These are phyloP conservation scores for Populus alba DNA, from an alignment of 345 rosid species.

Conservation along the genomic window DNA sequence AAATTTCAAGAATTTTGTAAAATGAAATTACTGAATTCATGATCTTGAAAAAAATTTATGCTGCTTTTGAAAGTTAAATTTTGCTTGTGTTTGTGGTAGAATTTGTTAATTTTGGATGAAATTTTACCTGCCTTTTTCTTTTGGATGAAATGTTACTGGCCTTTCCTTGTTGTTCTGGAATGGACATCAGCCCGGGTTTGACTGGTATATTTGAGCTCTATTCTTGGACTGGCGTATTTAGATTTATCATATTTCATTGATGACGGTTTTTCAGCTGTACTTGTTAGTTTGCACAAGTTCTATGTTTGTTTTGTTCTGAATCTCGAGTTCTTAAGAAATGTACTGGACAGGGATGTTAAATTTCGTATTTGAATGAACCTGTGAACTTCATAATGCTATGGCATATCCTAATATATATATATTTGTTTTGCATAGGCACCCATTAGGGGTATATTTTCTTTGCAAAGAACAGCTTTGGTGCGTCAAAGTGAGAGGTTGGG, in stretches of 20 bases:
- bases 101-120: background rate
- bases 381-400: background rate
- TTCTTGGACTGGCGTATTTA: background rate
- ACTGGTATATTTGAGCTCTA: background rate
- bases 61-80: background rate
- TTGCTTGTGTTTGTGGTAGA: background rate
- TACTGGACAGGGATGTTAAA: background rate
- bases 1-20: too few relatives aligned
- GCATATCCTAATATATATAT: background rate
- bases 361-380: background rate
- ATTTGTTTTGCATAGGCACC: constrained; percentile 52
- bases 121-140: too few relatives aligned
- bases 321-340: background rate
- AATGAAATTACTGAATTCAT: background rate
- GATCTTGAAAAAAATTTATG: too few relatives aligned
- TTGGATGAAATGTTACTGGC: background rate
- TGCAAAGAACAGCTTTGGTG: constrained; percentile 52
- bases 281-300: background rate
- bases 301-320: background rate
- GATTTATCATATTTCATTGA: background rate
- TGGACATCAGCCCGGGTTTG: background rate
- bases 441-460: constrained; percentile 63
- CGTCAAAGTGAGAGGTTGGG: constrained; percentile 44
- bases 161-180: background rate
- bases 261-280: background rate